Conservation (phyloP, 495 filamentous ascomycete species). For the Cenococcum geophilum region DNA sequence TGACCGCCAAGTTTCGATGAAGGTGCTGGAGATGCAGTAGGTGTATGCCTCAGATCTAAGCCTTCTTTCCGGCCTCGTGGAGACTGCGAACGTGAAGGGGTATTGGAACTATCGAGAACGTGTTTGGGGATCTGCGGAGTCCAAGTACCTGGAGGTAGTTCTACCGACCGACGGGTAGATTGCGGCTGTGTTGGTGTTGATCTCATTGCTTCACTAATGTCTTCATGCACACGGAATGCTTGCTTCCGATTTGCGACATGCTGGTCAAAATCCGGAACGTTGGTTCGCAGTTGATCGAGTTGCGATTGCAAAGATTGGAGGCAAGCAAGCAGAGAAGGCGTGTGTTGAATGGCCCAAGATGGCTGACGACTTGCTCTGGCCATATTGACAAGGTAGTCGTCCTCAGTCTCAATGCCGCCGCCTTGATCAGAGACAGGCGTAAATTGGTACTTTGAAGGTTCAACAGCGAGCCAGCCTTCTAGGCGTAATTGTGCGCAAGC, state of each 20-base stretch:
- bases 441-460: conserved; percentile 55
- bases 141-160: conserved; percentile 20
- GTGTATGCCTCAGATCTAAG: conserved; percentile 14
- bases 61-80: conserved; percentile 28
- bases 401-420: conserved; percentile 9
- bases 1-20: conserved; percentile 17
- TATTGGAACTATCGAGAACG: conserved; percentile 14
- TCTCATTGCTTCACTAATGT: conserved; percentile 26
- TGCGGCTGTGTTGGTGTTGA: conserved; percentile 11
- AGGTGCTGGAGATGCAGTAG: conserved; percentile 21
- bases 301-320: conserved; percentile 29
- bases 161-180: conserved; percentile 18
- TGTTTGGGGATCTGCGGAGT: conserved; percentile 26
- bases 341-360: conserved; percentile 23
- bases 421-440: conserved; percentile 28
- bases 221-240: conserved; percentile 34
- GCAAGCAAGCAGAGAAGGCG: conserved; percentile 32
- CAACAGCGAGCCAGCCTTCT: conserved; percentile 83
- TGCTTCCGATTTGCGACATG: conserved; percentile 35
- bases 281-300: conserved; percentile 29
- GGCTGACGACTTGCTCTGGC: conserved; percentile 30
- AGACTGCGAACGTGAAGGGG: conserved; percentile 21
- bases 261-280: conserved; percentile 35
- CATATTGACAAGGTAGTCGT: conserved; percentile 18
- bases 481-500: conserved; percentile 76